Evolutionary conservation across 495 filamentous ascomycete genomes (phyloP).

Genomic region (Hypoxylon fragiforme): DNA sequence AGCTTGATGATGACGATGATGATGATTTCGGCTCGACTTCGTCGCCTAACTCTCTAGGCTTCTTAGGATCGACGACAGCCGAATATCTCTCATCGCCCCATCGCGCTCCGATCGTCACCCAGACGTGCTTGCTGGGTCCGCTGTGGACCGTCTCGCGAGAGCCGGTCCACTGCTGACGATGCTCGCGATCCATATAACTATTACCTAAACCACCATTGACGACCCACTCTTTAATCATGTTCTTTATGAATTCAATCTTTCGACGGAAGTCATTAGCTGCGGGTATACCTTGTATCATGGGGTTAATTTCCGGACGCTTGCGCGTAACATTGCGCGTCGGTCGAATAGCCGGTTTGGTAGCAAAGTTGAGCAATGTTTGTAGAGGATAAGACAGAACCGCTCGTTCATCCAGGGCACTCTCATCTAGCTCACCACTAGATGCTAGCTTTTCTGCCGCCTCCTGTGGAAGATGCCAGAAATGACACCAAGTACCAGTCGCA

Average conservation of each 20-base stretch:
- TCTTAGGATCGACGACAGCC: constrained; percentile 55
- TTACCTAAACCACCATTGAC: constrained; percentile 69
- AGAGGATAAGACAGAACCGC: constrained; percentile 64
- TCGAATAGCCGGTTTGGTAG: constrained; percentile 48
- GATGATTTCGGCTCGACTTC: constrained; percentile 48
- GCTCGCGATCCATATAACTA: constrained; percentile 51
- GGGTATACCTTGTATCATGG: constrained; percentile 62
- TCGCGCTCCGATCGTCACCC: constrained; percentile 80
- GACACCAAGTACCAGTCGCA: constrained; percentile 71
- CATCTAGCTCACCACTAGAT: constrained; percentile 64
- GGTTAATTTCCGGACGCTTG: constrained; percentile 59
- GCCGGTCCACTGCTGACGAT: constrained; percentile 68
- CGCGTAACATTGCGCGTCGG: constrained; percentile 48
- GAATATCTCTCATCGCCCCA: constrained; percentile 66
- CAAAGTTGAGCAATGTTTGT: constrained; percentile 60
- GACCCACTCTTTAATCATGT: constrained; percentile 74
- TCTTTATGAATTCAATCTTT: constrained; percentile 76
- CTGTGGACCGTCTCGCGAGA: constrained; percentile 64
- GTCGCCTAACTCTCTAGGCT: constrained; percentile 48
- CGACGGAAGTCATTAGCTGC: constrained; percentile 76
- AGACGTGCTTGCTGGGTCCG: constrained; percentile 68
- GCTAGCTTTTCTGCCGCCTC: constrained; percentile 66
- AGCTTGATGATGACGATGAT: not conserved
- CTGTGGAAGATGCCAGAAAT: constrained; percentile 81
- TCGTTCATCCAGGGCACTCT: constrained; percentile 64